Base-by-base conservation (phyloP, 371 early-diverging fungal genomes). In the Massospora cicadina region DNA sequence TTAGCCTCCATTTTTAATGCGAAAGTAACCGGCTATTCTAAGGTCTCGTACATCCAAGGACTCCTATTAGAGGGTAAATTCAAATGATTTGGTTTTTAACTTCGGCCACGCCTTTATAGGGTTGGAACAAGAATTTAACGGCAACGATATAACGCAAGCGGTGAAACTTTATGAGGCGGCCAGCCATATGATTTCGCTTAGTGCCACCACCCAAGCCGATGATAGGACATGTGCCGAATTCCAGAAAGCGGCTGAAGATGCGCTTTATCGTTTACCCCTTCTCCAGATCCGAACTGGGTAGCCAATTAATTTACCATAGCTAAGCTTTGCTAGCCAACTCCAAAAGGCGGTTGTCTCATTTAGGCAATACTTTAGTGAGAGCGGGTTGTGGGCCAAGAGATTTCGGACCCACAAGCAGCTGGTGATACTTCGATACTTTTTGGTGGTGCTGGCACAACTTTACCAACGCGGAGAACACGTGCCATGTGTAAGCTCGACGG, bases 351-450 rank as follows among this genome's bases (percentile, higher is more conserved):
- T 76, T 13, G 69, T 70, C 32, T 68, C 72, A 13, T 68, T 76
- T 26, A 61, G 67, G 17, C n/a, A 33, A 12, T 63, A 63, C 43
- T 63, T 53, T 28, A 33, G 53, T 21, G 53, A 63, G 26, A 53
- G 53, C 24, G 43, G 23, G 24, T 12, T 21, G 17, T 76, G 76
- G 62, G 61, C 70, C 2, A 33, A 61, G 21, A n/a, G 54, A 17
- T 79, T 77, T 75, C 69, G 75, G 17, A 58, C 72, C 1, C 68
- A 72, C 26, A 73, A 72, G 32, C 77, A 77, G 7, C 56, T 72
- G 58, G 67, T 63, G 10, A 64, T 77, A 2, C 68, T 76, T 0
- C 67, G 69, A 23, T 62, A 71, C 21, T 72, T 72, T 5, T 55
- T 76, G 25, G 60, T 29, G 60, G 68, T 55, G n/a, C 58, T 71